A percentile compares a stretch with the other conserved stretches of the same genome.
These are phyloP conservation scores for Trichomonascaceae sp. DNA, from an alignment of 1,139 yeast genomes.

Conservation along the genomic window DNA sequence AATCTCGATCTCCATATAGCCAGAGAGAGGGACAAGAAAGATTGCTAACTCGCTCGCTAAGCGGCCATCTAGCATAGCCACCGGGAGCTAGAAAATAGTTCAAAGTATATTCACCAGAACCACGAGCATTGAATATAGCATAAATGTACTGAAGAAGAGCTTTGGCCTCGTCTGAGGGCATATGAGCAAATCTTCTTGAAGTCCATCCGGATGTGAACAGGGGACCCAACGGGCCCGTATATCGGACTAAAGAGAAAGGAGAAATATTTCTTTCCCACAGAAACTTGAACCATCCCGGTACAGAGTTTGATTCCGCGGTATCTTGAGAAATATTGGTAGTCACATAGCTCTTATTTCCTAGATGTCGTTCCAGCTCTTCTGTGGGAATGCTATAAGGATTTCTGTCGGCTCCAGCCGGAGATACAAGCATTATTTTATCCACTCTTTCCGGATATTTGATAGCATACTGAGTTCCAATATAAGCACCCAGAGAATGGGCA, in stretches of 20 bases:
- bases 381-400: constrained; percentile 28
- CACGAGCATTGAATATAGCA: constrained; percentile 53
- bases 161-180: constrained; percentile 24
- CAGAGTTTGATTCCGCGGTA: neutral
- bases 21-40: constrained; percentile 40
- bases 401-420: constrained; percentile 79
- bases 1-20: constrained; percentile 77
- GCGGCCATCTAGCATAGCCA: constrained; percentile 71
- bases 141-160: constrained; percentile 53
- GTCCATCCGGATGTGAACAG: constrained; percentile 38
- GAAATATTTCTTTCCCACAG: constrained; percentile 38
- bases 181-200: constrained; percentile 33
- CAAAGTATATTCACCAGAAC: constrained; percentile 60
- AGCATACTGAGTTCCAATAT: constrained; percentile 73
- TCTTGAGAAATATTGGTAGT: neutral
- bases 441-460: constrained; percentile 63
- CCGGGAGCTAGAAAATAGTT: constrained; percentile 65
- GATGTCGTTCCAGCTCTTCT: constrained; percentile 4
- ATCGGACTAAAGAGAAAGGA: constrained; percentile 36
- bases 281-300: constrained; percentile 29
- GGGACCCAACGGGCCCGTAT: constrained; percentile 38
- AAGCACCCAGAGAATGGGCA: constrained; percentile 95
- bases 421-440: constrained; percentile 61
- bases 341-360: neutral
- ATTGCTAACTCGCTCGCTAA: constrained; percentile 52